A percentile compares a stretch with the other conserved stretches of the same genome.
Evolutionary conservation across 169 alveolate genomes (phyloP).

Genomic region (Ichthyophthirius multifiliis): DNA sequence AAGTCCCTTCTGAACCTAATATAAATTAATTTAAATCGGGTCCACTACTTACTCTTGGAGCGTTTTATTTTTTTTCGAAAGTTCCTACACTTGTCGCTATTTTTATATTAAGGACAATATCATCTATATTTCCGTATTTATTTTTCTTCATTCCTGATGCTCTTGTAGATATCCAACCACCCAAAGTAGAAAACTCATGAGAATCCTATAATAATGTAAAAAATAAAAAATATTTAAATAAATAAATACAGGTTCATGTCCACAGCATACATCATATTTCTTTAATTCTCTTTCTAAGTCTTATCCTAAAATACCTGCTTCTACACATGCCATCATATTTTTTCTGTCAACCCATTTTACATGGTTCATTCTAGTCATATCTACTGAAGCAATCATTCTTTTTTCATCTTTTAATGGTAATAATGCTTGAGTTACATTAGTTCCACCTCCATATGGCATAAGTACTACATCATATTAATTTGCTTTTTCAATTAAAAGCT

Average conservation of each 20-base stretch:
- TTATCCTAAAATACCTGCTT: constrained; percentile 84
- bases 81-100: constrained; percentile 82
- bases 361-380: constrained; percentile 72
- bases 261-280: constrained; percentile 76
- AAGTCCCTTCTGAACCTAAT: constrained; percentile 82
- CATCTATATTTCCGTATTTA: constrained; percentile 86
- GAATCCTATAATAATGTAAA: constrained; percentile 48
- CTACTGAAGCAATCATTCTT: constrained; percentile 81
- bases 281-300: constrained; percentile 80
- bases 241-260: constrained; percentile 81
- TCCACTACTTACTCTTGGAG: constrained; percentile 81
- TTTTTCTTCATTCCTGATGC: constrained; percentile 89
- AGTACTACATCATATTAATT: constrained; percentile 60
- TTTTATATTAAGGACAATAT: constrained; percentile 64
- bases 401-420: constrained; percentile 44
- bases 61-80: constrained; percentile 55
- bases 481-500: constrained; percentile 65
- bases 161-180: constrained; percentile 89
- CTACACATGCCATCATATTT: constrained; percentile 79
- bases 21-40: constrained; percentile 78
- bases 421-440: constrained; percentile 80
- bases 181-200: constrained; percentile 82
- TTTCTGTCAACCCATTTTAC: constrained; percentile 74
- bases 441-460: constrained; percentile 88
- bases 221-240: not conserved